These are phyloP conservation scores for Aspergillus ostianus DNA, from an alignment of 495 filamentous ascomycete species.

Conservation along the genomic window DNA sequence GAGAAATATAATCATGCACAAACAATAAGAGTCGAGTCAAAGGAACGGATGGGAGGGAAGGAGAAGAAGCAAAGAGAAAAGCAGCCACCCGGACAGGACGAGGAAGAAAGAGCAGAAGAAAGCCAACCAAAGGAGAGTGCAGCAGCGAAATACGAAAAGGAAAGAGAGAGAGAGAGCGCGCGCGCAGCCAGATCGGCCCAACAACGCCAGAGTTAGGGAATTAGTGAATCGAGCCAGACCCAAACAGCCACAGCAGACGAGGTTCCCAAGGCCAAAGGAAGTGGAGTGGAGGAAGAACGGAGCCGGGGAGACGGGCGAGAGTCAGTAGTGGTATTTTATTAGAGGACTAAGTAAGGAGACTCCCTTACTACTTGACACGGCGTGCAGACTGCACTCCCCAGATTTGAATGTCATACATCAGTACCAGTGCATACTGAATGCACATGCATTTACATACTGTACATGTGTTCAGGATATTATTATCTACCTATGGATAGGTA, in stretches of 20 bases:
- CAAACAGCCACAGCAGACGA: not conserved
- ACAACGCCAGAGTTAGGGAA: not conserved
- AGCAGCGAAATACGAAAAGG: constrained; percentile 9
- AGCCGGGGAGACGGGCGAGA: not conserved
- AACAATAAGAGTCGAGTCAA: constrained; percentile 12
- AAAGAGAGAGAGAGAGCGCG: constrained; percentile 23
- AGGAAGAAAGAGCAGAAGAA: too few relatives aligned
- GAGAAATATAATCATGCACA: constrained; percentile 12
- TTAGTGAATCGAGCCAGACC: constrained; percentile 4
- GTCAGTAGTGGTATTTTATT: too few relatives aligned
- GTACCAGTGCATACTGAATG: too few relatives aligned
- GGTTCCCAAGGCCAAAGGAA: not conserved
- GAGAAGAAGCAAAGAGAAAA: constrained; percentile 3
- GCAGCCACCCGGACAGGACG: constrained; percentile 19
- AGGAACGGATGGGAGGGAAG: constrained; percentile 1
- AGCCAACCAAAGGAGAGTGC: constrained; percentile 5
- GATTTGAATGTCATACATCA: too few relatives aligned
- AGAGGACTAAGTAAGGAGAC: too few relatives aligned
- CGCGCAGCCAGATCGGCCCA: not conserved
- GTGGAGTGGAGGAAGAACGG: not conserved
- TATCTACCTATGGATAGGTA: too few relatives aligned
- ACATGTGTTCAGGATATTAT: too few relatives aligned
- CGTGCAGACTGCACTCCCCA: too few relatives aligned
- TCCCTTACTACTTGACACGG: too few relatives aligned
- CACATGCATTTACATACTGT: too few relatives aligned